A percentile compares a stretch with the other conserved stretches of the same genome.
These are phyloP conservation scores for Alternaria gansuensis DNA, from an alignment of 2,329 filamentous ascomycete genomes.

Conservation along the genomic window DNA sequence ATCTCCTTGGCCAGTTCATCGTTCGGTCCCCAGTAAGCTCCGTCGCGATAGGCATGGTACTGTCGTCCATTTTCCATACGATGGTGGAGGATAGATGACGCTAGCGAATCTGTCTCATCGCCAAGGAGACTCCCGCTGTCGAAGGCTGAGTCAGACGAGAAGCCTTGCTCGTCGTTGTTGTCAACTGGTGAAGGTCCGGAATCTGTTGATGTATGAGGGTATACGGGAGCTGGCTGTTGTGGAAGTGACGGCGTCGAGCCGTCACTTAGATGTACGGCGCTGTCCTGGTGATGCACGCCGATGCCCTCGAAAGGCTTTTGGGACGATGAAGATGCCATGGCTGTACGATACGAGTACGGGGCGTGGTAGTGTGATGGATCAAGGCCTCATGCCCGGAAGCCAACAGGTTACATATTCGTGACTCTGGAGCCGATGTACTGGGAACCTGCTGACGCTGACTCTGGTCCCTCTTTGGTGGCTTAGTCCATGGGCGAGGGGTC, in stretches of 20 bases:
- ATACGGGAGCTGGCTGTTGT: slow-evolving; percentile 12
- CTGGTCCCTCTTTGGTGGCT: slow-evolving; percentile 5
- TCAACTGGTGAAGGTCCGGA: slow-evolving; percentile 2
- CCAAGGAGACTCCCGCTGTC: slow-evolving; percentile 50
- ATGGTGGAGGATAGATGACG: slow-evolving; percentile 49
- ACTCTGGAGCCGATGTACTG: slow-evolving; percentile 1
- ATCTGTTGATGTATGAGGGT: slow-evolving; percentile 1
- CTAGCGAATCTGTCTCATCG: slow-evolving; percentile 50
- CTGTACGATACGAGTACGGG: not conserved
- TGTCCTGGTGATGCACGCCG: slow-evolving; percentile 36
- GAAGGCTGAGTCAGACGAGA: slow-evolving; percentile 47
- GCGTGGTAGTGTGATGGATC: not conserved
- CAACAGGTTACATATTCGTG: slow-evolving; percentile 5
- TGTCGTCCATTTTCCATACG: slow-evolving; percentile 51
- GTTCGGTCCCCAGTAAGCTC: slow-evolving; percentile 55
- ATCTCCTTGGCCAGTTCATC: slow-evolving; percentile 56
- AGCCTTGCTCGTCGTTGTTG: slow-evolving; percentile 24
- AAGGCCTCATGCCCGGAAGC: not conserved
- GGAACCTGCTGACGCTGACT: slow-evolving; percentile 3
- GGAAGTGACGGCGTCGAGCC: slow-evolving; percentile 14
- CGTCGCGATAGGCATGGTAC: slow-evolving; percentile 51
- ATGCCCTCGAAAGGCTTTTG: slow-evolving; percentile 25
- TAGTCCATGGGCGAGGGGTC: slow-evolving; percentile 10
- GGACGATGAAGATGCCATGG: slow-evolving; percentile 25
- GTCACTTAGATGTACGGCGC: slow-evolving; percentile 32